These are phyloP conservation scores for Aspergillus conjunctus DNA, from an alignment of 495 filamentous ascomycete species.

Conservation along the genomic window DNA sequence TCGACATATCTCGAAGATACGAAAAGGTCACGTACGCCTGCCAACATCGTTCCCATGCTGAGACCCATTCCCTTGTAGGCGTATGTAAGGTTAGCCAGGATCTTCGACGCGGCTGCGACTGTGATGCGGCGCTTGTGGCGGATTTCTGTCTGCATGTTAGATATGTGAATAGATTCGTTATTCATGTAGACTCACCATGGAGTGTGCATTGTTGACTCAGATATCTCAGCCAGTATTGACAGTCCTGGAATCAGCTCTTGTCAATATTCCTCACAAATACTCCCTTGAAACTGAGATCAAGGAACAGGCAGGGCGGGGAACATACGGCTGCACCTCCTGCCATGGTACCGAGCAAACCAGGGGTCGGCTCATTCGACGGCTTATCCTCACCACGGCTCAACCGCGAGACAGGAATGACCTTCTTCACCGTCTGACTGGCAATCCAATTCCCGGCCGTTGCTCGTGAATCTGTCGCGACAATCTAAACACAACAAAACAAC, in stretches of 20 bases:
- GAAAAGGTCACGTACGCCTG: constrained; percentile 63
- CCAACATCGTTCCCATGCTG: constrained; percentile 99
- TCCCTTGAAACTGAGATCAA: not conserved
- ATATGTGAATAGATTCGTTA: not conserved
- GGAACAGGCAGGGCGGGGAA: constrained; percentile 15
- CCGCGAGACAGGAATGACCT: constrained; percentile 73
- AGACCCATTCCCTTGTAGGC: constrained; percentile 97
- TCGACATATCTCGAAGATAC: not conserved
- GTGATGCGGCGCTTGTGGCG: constrained; percentile 98
- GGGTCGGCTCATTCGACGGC: constrained; percentile 73
- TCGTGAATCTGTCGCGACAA: constrained; percentile 95
- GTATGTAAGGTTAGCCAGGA: constrained; percentile 97
- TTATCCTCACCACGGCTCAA: constrained; percentile 52
- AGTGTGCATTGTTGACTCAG: constrained; percentile 98
- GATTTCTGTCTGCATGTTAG: constrained; percentile 58
- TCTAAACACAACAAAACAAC: constrained; percentile 37
- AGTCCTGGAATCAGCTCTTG: constrained; percentile 61
- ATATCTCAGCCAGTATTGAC: constrained; percentile 99
- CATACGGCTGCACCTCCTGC: constrained; percentile 92
- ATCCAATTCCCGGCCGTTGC: constrained; percentile 98
- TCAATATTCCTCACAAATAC: constrained; percentile 14
- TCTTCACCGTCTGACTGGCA: constrained; percentile 98
- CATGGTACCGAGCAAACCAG: constrained; percentile 90
- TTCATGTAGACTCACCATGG: constrained; percentile 56
- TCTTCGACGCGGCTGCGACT: constrained; percentile 96